phyloP scores from a whole-genome alignment of 2,329 filamentous ascomycete species.

The Trichoderma atrobrunneum region DNA sequence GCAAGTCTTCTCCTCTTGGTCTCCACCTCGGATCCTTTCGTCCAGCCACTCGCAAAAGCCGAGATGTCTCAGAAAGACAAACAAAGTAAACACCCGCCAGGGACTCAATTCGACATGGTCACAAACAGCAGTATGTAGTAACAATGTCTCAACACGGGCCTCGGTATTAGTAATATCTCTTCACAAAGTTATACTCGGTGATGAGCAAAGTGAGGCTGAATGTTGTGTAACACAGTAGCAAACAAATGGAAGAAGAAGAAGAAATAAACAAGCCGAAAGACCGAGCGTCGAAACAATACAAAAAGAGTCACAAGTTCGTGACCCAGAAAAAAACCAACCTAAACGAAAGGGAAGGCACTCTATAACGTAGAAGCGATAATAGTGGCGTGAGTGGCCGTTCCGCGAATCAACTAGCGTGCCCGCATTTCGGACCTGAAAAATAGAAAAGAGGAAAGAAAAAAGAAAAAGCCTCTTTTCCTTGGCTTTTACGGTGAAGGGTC shows the following conservation, averaged over 20 bases:
- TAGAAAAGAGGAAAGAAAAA: neutral
- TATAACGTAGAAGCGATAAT: neutral
- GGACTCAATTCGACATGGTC: constrained; percentile 1
- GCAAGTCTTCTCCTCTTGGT: neutral
- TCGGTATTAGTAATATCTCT: neutral
- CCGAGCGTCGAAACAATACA: neutral
- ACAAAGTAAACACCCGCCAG: neutral
- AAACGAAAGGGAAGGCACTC: neutral
- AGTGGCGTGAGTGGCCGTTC: neutral
- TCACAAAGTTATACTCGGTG: neutral
- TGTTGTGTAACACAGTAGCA: neutral
- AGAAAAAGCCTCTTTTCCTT: neutral
- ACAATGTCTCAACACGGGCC: neutral
- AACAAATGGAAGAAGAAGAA: neutral
- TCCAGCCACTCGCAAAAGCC: neutral
- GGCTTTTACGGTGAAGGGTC: neutral
- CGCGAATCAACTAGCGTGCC: constrained; percentile 3
- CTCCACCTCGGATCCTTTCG: neutral
- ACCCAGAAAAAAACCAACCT: neutral
- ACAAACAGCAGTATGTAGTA: neutral
- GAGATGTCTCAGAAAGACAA: neutral
- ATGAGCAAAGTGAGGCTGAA: neutral
- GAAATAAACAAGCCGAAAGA: neutral
- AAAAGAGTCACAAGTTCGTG: neutral
- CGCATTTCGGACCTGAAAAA: neutral